Conservation (phyloP, 2,329 filamentous ascomycete genomes). For the Cryphonectria nitschkei region DNA sequence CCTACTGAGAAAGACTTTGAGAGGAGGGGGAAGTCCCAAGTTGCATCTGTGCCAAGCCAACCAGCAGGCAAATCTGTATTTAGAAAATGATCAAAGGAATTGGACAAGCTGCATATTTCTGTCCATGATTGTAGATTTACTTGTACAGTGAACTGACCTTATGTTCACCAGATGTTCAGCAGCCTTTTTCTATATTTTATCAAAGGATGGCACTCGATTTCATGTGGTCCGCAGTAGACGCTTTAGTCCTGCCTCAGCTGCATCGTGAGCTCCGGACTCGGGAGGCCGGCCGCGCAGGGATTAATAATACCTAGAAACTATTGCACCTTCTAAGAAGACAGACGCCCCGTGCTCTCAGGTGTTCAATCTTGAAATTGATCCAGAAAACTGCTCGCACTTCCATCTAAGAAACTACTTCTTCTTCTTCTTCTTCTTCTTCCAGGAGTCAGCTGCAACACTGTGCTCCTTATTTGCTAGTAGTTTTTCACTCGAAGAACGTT, state of each 20-base stretch:
- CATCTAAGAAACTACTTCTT: not conserved
- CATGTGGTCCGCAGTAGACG: not conserved
- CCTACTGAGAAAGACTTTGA: not conserved
- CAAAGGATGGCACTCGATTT: not conserved
- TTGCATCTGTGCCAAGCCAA: not conserved
- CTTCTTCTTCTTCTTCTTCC: not conserved
- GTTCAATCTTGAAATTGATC: not conserved
- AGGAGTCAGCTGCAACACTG: not conserved
- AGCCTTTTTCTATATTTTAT: not conserved
- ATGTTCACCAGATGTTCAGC: not conserved
- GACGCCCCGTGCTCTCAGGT: not conserved
- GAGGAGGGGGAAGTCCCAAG: not conserved
- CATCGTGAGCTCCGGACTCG: slow-evolving; percentile 18
- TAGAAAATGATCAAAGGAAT: not conserved
- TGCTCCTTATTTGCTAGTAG: not conserved
- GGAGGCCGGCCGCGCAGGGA: not conserved
- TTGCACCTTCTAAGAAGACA: not conserved
- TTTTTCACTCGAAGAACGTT: not conserved
- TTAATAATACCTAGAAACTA: slow-evolving; percentile 4
- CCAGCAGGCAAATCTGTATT: not conserved
- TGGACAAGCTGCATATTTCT: not conserved
- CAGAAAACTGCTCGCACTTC: not conserved
- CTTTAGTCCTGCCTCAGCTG: not conserved
- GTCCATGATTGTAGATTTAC: not conserved
- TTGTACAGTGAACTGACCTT: not conserved